phyloP scores from a whole-genome alignment of 345 rosid species.

The Salix koriyanagi region DNA sequence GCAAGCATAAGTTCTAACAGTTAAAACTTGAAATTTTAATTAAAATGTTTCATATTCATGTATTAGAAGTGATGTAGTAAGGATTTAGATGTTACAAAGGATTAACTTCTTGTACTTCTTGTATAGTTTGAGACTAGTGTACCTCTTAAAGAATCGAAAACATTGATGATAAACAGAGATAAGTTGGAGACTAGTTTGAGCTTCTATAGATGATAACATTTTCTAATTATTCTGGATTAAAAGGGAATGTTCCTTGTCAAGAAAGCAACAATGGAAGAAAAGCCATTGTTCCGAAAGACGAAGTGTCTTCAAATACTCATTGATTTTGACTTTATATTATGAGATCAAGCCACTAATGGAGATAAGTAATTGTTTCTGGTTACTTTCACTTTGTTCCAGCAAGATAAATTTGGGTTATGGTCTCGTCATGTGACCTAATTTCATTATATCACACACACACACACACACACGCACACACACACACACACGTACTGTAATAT shows the following conservation, averaged over 20 bases:
- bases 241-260: neutral
- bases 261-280: neutral
- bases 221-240: neutral
- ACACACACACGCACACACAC: too few relatives aligned
- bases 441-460: neutral
- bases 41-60: neutral
- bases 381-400: neutral
- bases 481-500: neutral
- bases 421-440: neutral
- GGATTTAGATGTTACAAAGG: neutral
- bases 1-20: too few relatives aligned
- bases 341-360: neutral
- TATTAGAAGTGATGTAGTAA: neutral
- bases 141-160: neutral
- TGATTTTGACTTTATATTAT: neutral
- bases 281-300: neutral
- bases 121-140: neutral
- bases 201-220: neutral
- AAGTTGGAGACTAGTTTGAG: neutral
- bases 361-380: neutral
- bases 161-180: neutral
- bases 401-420: neutral
- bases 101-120: neutral
- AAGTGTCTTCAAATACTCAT: neutral
- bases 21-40: neutral